Evolutionary conservation across 345 rosid species (phyloP), one percentile per base, ranked within the genome.

Genomic region (Sonneratia alba): DNA sequence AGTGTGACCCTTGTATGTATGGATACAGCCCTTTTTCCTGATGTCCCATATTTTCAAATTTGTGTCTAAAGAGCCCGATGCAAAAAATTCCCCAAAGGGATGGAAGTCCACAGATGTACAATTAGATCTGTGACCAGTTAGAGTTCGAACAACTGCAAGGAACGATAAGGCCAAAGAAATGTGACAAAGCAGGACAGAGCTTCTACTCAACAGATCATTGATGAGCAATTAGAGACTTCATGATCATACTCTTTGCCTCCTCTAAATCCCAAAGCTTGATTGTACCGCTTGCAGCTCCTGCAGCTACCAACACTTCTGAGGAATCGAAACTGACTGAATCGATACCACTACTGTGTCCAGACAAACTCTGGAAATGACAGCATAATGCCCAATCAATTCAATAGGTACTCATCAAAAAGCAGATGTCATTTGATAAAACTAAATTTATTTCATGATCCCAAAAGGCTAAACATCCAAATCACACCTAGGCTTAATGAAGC

Each of bases 31-130:
- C 75, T 95, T 95, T 83, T 90, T 92, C 67, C 99, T 81, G 77
- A 95, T 89, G 80, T 95, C 99, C 99, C 99, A 95, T 85, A 95
- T 95, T 89, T 95, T 95, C 70, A 95, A 92, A 73, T 95, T 95
- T 1, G 99, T 95, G 77, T 95, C 99, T 36, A 92, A 85, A 73
- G 99, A 95, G 61, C 99, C 99, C 62, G 99, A 95, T 71, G 97
- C 99, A 78, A 95, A 92, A 81, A 95, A 90, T 85, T 95, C 99
- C 24, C 99, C 99, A 77, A 95, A 95, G 37, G 99, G 99, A 77
- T 95, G 99, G 83, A 93, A 93, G 80, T 89, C 97, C 77, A 93
- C 91, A 4, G 98, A 89, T 73, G 87, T 91, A 84, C 99, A 95
- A 78, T 95, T 95, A 72, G 99, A 95, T 77, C 97, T 82, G 81